Percentiles rank a stretch among this genome's conserved stretches.
phyloP scores from a whole-genome alignment of 2,329 filamentous ascomycete genomes.

The Lachnellula hyalina region DNA sequence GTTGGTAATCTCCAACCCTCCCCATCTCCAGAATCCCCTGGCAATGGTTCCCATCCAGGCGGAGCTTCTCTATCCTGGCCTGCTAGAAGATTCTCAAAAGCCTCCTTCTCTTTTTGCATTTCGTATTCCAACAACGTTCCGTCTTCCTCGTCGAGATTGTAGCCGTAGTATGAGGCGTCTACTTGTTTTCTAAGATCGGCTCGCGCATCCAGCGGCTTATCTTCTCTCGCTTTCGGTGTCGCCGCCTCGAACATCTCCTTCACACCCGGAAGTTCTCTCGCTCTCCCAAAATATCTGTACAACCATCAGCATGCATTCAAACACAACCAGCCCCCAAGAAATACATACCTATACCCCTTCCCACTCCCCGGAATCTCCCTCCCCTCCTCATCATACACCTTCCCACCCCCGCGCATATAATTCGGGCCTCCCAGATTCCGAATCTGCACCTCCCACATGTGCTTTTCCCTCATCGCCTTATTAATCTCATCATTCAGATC shows the following conservation, averaged over 20 bases:
- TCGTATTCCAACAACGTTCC: conserved; percentile 76
- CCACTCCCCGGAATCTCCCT: conserved; percentile 60
- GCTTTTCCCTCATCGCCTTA: conserved; percentile 97
- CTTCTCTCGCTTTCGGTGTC: conserved; percentile 47
- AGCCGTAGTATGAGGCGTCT: conserved; percentile 94
- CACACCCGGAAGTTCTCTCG: conserved; percentile 84
- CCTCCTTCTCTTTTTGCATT: conserved; percentile 75
- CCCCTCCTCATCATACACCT: conserved; percentile 49
- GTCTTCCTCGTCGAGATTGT: conserved; percentile 88
- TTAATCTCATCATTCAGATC: conserved; percentile 99
- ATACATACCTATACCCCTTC: conserved; percentile 88
- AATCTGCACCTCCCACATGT: conserved; percentile 98
- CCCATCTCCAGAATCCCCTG: conserved; percentile 82
- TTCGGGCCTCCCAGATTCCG: conserved; percentile 93
- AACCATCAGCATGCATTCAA: conserved; percentile 4
- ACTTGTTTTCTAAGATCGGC: conserved; percentile 70
- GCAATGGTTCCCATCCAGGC: conserved; percentile 76
- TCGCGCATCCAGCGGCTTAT: conserved; percentile 60
- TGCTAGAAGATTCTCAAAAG: conserved; percentile 61
- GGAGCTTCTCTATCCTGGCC: conserved; percentile 53
- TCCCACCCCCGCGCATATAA: conserved; percentile 55
- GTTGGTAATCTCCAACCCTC: conserved; percentile 78
- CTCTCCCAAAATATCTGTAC: conserved; percentile 89
- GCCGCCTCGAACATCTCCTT: conserved; percentile 93
- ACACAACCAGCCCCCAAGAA: background rate